These are phyloP conservation scores for Scheffersomyces stipitis DNA, from an alignment of 805 yeast species.

Conservation along the genomic window DNA sequence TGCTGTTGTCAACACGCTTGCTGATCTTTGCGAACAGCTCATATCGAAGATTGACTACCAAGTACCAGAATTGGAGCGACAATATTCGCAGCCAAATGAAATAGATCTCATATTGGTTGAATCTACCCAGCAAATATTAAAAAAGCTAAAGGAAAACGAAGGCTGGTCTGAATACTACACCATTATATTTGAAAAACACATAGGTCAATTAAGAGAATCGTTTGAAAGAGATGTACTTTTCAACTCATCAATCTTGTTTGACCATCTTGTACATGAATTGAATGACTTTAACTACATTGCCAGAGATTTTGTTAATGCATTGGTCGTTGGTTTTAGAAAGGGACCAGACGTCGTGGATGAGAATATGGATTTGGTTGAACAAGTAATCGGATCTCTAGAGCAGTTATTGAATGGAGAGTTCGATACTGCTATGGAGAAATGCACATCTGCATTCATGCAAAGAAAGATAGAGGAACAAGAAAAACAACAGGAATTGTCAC, in stretches of 20 bases:
- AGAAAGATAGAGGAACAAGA: slow-evolving; percentile 15
- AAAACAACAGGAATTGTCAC: background rate
- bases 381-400: slow-evolving; percentile 13
- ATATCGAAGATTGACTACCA: slow-evolving; percentile 39
- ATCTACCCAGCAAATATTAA: slow-evolving; percentile 46
- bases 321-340: background rate
- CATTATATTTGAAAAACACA: slow-evolving; percentile 36
- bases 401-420: slow-evolving; percentile 32
- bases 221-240: slow-evolving; percentile 55
- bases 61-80: slow-evolving; percentile 50
- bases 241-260: slow-evolving; percentile 56
- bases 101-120: slow-evolving; percentile 51
- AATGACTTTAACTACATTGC: slow-evolving; percentile 14
- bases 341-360: slow-evolving; percentile 1
- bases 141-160: slow-evolving; percentile 50
- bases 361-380: slow-evolving; percentile 2
- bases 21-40: slow-evolving; percentile 29
- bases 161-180: slow-evolving; percentile 54
- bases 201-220: slow-evolving; percentile 45
- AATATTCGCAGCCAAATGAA: slow-evolving; percentile 50
- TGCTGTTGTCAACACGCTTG: slow-evolving; percentile 1
- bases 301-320: slow-evolving; percentile 2
- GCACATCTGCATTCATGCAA: slow-evolving; percentile 29
- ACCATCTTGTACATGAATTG: slow-evolving; percentile 38
- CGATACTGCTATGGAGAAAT: slow-evolving; percentile 32